Conservation (phyloP, 192 early-diverging fungal genomes). For the Coemansia sp. region DNA sequence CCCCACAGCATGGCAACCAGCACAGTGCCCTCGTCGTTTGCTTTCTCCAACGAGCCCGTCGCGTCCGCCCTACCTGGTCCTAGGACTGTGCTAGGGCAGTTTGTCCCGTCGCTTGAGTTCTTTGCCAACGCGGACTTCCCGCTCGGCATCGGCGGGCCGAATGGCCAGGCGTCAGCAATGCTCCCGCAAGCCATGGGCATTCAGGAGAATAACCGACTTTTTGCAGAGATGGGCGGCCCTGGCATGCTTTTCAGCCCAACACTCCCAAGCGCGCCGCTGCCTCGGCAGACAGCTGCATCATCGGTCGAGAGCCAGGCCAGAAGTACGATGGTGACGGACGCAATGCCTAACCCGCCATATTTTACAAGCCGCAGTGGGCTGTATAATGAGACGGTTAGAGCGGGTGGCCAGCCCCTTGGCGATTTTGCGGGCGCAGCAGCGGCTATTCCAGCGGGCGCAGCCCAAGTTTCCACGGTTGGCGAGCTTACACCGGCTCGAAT, state of each 20-base stretch:
- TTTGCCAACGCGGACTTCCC: constrained; percentile 52
- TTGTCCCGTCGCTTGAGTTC: constrained; percentile 49
- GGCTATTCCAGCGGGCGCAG: no score
- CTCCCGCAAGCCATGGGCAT: constrained; percentile 16
- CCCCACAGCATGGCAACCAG: neutral
- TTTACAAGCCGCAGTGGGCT: no score
- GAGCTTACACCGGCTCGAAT: constrained; percentile 8
- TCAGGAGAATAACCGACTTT: neutral
- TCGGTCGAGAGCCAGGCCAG: neutral
- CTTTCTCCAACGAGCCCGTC: neutral
- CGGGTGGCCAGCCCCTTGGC: neutral
- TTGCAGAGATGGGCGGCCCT: neutral
- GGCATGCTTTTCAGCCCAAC: neutral
- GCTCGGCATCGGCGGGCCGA: constrained; percentile 43
- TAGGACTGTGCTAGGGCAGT: constrained; percentile 24
- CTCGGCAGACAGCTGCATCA: neutral
- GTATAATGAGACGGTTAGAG: neutral
- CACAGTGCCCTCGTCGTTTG: neutral
- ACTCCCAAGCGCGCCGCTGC: neutral
- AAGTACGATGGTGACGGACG: no score
- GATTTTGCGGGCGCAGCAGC: neutral
- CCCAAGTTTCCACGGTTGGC: no score
- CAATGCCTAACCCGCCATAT: neutral
- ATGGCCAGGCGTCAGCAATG: constrained; percentile 36
- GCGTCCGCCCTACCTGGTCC: neutral